Conservation (phyloP, 2,329 filamentous ascomycete genomes). For the Magnaporthales sp. region DNA sequence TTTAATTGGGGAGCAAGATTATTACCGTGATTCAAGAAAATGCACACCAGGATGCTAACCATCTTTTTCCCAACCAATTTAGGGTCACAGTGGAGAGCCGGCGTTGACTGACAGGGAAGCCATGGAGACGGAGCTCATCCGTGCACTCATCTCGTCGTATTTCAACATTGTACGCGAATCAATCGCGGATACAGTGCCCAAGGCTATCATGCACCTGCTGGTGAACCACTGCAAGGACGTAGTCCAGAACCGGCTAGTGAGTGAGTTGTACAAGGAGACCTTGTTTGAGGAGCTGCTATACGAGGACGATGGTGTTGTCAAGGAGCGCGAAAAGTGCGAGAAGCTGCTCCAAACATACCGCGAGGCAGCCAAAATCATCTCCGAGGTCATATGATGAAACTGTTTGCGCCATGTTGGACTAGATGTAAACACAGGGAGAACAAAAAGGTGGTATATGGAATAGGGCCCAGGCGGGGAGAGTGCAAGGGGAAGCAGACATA, state of each 20-base stretch:
- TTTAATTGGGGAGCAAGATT: background rate
- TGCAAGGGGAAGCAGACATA: background rate
- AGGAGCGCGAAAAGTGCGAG: conserved; percentile 77
- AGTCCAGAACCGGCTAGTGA: conserved; percentile 93
- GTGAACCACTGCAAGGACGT: conserved; percentile 98
- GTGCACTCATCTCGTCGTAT: conserved; percentile 92
- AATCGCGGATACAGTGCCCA: conserved; percentile 97
- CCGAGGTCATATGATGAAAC: conserved; percentile 68
- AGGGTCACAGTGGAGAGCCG: conserved; percentile 62
- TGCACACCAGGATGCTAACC: background rate
- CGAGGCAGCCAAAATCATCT: conserved; percentile 96
- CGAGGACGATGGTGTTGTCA: conserved; percentile 95
- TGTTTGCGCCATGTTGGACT: background rate
- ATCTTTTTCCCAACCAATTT: background rate
- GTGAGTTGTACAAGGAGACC: conserved; percentile 85
- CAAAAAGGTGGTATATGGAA: background rate
- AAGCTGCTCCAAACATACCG: conserved; percentile 91
- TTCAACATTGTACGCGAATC: conserved; percentile 98
- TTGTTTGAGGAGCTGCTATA: conserved; percentile 91
- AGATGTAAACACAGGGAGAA: background rate
- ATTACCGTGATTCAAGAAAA: background rate
- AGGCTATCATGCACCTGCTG: conserved; percentile 96
- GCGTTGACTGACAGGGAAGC: conserved; percentile 91
- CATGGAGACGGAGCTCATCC: conserved; percentile 95
- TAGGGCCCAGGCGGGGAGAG: too few species aligned